phyloP scores from a whole-genome alignment of 129 eudicot genomes.

The Silybum marianum region DNA sequence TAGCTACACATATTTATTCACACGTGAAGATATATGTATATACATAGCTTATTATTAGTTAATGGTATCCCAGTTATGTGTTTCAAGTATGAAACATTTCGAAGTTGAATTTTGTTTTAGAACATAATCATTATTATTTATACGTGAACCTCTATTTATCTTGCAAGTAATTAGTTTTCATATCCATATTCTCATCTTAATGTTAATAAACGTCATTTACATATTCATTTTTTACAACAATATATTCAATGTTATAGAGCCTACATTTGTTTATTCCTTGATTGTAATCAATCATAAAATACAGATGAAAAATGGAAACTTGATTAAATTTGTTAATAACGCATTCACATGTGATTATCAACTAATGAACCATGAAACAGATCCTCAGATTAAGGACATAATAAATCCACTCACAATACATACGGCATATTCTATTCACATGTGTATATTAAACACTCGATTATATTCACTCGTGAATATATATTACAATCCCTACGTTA shows the following conservation, averaged over 20 bases:
- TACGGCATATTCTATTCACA: neutral
- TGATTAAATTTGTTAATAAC: neutral
- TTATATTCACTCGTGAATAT: neutral
- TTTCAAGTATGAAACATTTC: neutral
- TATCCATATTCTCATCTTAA: neutral
- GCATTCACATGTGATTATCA: neutral
- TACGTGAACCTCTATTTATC: neutral
- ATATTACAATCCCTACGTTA: neutral
- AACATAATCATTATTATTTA: too few relatives aligned
- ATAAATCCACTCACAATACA: neutral
- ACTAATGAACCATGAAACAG: neutral
- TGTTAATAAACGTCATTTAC: neutral
- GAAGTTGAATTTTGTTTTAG: too few relatives aligned
- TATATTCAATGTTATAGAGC: too few relatives aligned
- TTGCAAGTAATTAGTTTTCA: neutral
- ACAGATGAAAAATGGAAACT: neutral
- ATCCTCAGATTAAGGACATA: neutral
- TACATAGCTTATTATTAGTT: too few relatives aligned
- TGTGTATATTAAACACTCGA: neutral
- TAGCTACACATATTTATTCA: neutral
- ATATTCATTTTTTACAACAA: too few relatives aligned
- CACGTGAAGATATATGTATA: too few relatives aligned
- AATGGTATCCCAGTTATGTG: neutral
- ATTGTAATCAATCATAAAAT: too few relatives aligned
- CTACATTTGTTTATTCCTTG: too few relatives aligned